These are phyloP conservation scores for Trichopus zeylanicus DNA, from an alignment of 116 monocot genomes.

Conservation along the genomic window DNA sequence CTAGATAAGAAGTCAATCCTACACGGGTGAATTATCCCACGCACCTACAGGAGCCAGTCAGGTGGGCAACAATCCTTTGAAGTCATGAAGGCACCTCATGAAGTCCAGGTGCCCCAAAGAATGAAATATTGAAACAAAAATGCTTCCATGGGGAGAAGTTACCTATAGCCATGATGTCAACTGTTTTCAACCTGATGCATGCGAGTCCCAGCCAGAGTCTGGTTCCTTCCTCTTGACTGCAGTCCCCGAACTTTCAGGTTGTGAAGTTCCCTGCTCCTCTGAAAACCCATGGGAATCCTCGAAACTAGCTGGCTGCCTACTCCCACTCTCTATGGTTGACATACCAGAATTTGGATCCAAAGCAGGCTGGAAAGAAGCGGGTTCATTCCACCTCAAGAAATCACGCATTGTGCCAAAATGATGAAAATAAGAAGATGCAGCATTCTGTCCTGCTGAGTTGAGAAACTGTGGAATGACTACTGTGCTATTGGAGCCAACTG, in stretches of 20 bases:
- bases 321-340: slow-evolving; percentile 10
- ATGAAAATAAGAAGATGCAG: slow-evolving; percentile 10
- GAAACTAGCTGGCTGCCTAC: slow-evolving; percentile 6
- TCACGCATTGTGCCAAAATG: slow-evolving; percentile 20
- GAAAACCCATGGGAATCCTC: neutral
- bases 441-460: slow-evolving; percentile 21
- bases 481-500: slow-evolving; percentile 43
- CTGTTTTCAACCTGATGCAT: neutral
- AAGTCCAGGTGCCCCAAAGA: neutral
- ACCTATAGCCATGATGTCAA: neutral
- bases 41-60: neutral
- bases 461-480: slow-evolving; percentile 43
- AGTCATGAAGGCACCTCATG: neutral
- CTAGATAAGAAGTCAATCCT: too few relatives aligned
- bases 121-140: neutral
- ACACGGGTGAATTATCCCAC: too few relatives aligned
- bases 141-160: neutral
- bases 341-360: slow-evolving; percentile 22
- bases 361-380: neutral
- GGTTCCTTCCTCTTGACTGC: neutral
- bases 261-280: neutral
- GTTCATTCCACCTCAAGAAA: slow-evolving; percentile 1
- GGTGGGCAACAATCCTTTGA: neutral
- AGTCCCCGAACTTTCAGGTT: neutral
- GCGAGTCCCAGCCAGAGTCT: neutral